Percentiles rank a stretch among this genome's conserved stretches.
Conservation (phyloP, 2,329 filamentous ascomycete species). For the Xylariaceae sp. region DNA sequence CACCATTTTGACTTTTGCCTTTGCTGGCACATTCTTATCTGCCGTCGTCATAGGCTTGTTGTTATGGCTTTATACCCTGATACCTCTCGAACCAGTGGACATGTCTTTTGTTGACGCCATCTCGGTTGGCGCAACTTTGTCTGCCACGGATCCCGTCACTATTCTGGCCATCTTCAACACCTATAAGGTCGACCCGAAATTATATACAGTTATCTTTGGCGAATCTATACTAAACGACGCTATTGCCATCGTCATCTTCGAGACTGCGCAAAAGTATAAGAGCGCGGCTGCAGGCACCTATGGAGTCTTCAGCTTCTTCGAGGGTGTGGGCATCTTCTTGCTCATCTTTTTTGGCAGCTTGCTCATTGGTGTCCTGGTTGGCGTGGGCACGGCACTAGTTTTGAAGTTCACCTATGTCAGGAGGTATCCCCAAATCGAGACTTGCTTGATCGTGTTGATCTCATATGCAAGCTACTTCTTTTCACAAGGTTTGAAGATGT, state of each 20-base stretch:
- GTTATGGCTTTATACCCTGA: constrained; percentile 83
- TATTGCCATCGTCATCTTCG: constrained; percentile 97
- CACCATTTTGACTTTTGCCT: constrained; percentile 95
- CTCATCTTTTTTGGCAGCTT: constrained; percentile 94
- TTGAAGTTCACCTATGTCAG: constrained; percentile 95
- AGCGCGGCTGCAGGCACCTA: constrained; percentile 72
- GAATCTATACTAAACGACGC: constrained; percentile 98
- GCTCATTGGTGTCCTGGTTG: constrained; percentile 84
- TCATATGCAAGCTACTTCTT: constrained; percentile 98
- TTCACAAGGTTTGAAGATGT: constrained; percentile 93
- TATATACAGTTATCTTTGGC: constrained; percentile 98
- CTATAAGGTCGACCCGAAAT: constrained; percentile 97
- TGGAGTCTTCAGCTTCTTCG: constrained; percentile 81
- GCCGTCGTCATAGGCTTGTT: constrained; percentile 91
- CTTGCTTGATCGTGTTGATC: constrained; percentile 89
- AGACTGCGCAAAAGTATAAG: constrained; percentile 93
- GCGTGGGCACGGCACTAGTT: constrained; percentile 81
- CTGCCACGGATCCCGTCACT: constrained; percentile 95
- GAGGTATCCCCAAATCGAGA: constrained; percentile 94
- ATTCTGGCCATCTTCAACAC: constrained; percentile 99
- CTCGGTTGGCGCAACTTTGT: constrained; percentile 92
- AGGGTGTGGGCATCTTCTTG: constrained; percentile 92
- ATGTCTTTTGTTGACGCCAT: constrained; percentile 96
- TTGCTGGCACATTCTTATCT: constrained; percentile 95
- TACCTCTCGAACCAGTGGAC: constrained; percentile 81